Base-by-base conservation (phyloP, 352 stramenopile genomes). In the Globisporangium okanoganense region DNA sequence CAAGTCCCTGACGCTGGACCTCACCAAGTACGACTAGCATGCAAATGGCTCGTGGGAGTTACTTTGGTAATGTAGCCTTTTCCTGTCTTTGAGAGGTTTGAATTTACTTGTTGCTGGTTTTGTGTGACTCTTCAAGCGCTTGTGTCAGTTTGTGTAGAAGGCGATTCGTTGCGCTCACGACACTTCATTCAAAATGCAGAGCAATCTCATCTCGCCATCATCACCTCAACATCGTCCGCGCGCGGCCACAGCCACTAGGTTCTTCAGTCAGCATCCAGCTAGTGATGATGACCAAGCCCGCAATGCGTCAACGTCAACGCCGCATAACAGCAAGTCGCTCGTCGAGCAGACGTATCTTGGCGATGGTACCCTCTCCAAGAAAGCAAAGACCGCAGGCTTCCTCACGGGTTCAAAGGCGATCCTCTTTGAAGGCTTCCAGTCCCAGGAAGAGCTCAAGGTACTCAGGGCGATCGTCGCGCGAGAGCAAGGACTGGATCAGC, bases 1-100 rank as follows among this genome's bases (percentile, higher is more conserved):
- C 3, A 73, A 79, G 58, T 82, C 79, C 2, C 80, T 94, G 56
- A 95, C 85, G 18, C 62, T 95, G 12, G 86, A 95, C 68, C 69
- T 95, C n/a, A 92, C 81, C 5, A 75, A 73, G 41, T 95, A 85
- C 52, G 75, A 85, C 31, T 80, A 65, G 38, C 29, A 27, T 24
- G 22, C 24, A n/a, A 27, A 20, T 35, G 31, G 18, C 36, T 36
- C 47, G 22, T n/a, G 43, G 56, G 29, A 57, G 57, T 50, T 35
- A 10, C 16, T 36, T 54, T 44, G 48, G 10, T 36, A 50, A 38
- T 36, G 31, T 8, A 52, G 24, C 18, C 16, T 51, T 22, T 51
- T 13, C 12, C 10, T 20, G 1, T 27, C 36, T 40, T 24, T 7
- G 18, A 49, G 12, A 18, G 38, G n/a, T 41, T 61, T 49, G 27